phyloP scores from a whole-genome alignment of 495 filamentous ascomycete genomes.

The Podospora conica region DNA sequence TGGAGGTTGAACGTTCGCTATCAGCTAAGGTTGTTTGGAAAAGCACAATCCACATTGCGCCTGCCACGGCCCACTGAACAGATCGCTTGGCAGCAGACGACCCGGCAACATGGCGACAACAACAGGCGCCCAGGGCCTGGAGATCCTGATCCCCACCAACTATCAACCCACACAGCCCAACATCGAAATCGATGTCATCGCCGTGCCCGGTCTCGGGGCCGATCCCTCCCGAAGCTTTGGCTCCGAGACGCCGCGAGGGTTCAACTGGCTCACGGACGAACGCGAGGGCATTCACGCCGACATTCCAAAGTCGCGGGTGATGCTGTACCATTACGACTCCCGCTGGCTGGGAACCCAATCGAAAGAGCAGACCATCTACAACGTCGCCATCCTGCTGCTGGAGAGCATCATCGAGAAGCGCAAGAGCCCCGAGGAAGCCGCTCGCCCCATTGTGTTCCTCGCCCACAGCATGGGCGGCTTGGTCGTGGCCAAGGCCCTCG shows the following conservation, averaged over 20 bases:
- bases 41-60: background rate
- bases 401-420: constrained; percentile 7
- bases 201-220: constrained; percentile 11
- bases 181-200: constrained; percentile 6
- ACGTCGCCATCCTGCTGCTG: constrained; percentile 9
- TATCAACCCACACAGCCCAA: background rate
- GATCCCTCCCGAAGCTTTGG: constrained; percentile 8
- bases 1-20: background rate
- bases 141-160: background rate
- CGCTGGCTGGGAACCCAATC: constrained; percentile 7
- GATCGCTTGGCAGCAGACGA: constrained; percentile 3
- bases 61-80: background rate
- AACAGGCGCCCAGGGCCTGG: constrained; percentile 1
- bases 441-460: constrained; percentile 12
- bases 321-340: constrained; percentile 13
- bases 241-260: constrained; percentile 10
- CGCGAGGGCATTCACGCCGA: constrained; percentile 10
- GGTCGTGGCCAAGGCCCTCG: constrained; percentile 8
- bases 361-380: constrained; percentile 10
- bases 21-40: background rate
- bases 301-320: constrained; percentile 9
- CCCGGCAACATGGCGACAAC: background rate
- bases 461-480: constrained; percentile 12
- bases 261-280: constrained; percentile 12
- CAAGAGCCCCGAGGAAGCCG: constrained; percentile 2